A percentile compares a stretch with the other conserved stretches of the same genome.
phyloP scores from a whole-genome alignment of 305 asterid species.

The Fraxinus ornus region DNA sequence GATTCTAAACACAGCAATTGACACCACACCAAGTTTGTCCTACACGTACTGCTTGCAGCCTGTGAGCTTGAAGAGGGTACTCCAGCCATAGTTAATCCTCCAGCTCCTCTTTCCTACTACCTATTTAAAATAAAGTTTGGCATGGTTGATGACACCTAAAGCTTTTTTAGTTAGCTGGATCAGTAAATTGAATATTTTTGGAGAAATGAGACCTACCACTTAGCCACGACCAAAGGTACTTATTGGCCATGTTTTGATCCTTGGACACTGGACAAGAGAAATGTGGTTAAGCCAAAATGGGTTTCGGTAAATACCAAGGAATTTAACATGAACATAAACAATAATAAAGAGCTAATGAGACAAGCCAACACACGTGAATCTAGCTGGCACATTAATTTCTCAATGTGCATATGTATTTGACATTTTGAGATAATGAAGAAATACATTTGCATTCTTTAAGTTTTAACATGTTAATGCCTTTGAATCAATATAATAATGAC shows the following conservation, averaged over 20 bases:
- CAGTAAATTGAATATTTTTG: not conserved
- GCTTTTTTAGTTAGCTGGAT: not conserved
- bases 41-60: not conserved
- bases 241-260: slow-evolving; percentile 1
- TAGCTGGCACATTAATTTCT: not conserved
- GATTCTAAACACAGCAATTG: not conserved
- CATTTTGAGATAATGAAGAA: not conserved
- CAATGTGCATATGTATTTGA: not conserved
- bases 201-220: not conserved
- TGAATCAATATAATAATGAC: not conserved
- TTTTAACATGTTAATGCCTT: not conserved
- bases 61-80: not conserved
- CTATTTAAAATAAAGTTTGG: not conserved
- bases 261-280: not conserved
- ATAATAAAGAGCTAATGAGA: not conserved
- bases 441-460: slow-evolving; percentile 17
- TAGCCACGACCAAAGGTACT: not conserved
- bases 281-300: not conserved
- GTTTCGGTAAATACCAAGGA: not conserved
- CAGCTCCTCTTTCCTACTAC: not conserved
- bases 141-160: not conserved
- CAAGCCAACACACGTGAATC: slow-evolving; percentile 2
- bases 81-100: not conserved
- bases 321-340: not conserved
- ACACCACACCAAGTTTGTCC: not conserved